Evolutionary conservation across 495 filamentous ascomycete genomes (phyloP), one percentile per base, ranked within the genome.

Genomic region (Xylaria cubensis): DNA sequence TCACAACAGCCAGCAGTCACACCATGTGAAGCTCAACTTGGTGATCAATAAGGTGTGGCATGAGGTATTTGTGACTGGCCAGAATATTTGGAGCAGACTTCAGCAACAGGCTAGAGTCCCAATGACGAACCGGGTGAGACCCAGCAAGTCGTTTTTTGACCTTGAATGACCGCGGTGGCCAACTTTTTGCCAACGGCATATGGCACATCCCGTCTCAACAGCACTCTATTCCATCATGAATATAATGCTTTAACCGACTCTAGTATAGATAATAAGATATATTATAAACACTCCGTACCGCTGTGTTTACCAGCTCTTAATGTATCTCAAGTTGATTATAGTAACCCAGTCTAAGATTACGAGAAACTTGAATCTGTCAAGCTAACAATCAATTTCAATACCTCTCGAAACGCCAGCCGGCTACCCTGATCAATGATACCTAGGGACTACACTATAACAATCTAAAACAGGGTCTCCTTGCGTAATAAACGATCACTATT

Each of bases 1-100:
- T 21, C 32, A 59, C 32, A 59, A 21, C 32, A 39, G 2, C 17
- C 10, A n/a, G 58, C 58, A 61, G 34, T n/a, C 32, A 41, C 58
- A 61, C 58, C 58, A 61, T 13, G 34, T 9, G 13, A 19, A 61
- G 19, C 8, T 6, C 32, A n/a, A 39, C 58, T 13, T n/a, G 9
- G 24, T 61, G 29, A 10, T 59, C 34, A 29, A 12, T 21, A 39
- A 59, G 17, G 56, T 19, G 19, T 61, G 58, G 32, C 19, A 8
- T 61, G 34, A 17, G n/a, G 9, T 61, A 29, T 61, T 34, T 61
- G 56, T 61, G 32, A 61, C 58, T 61, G 34, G 58, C 34, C 34
- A n/a, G 10, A 13, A 61, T 39, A 61, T 7, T 34, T 39, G 58
- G 34, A 39, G 58, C 7, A 61, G 7, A 39, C 34, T 12, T 44